Evolutionary conservation across 2,329 filamentous ascomycete species (phyloP), one percentile per base, ranked within the genome.

Genomic region (Colletotrichum trifolii): DNA sequence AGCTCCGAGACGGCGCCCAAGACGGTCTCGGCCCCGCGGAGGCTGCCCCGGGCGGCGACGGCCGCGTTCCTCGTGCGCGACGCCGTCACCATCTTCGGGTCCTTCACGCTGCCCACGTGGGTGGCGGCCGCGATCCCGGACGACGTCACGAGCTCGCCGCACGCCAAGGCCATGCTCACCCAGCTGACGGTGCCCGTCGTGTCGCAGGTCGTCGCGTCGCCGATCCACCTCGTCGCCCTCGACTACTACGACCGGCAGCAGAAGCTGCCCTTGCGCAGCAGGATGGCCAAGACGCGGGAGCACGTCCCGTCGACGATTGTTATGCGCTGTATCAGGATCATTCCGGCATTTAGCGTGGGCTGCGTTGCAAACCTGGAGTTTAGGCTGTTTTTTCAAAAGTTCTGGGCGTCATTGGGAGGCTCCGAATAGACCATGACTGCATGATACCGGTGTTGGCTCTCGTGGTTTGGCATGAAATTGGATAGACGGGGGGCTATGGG

Each of bases 341-440:
- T 76, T 33, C 74, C 73, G 0, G 74, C 74, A 0, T 76, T 75
- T 69, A 74, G 74, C 1, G 58, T 76, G 42, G 73, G 74, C 1
- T 71, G 71, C 46, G 69, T 75, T 25, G 70, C 59, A 1, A 75
- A 75, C 35, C 69, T 71, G 64, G 71, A 54, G 42, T 48, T 63
- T 15, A 39, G 54, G n/a, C 36, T 48, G 2, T 48, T 59, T 5
- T 59, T 53, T 7, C 54, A 59, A 5, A 38, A 33, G 6, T 54
- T 25, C 25, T 25, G 25, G 25, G 25, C 48, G 54, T 40, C 43
- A 9, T 13, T 25, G 25, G 25, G 25, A 5, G 4, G 25, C 25
- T 25, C 25, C 25, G 25, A 25, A 25, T 25, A 25, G 25, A 25
- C 25, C 25, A 25, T 25, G 25, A 25, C 25, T 25, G 25, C 25